These are phyloP conservation scores for Gastrolobium bilobum DNA, from an alignment of 306 rosid species.

Conservation along the genomic window DNA sequence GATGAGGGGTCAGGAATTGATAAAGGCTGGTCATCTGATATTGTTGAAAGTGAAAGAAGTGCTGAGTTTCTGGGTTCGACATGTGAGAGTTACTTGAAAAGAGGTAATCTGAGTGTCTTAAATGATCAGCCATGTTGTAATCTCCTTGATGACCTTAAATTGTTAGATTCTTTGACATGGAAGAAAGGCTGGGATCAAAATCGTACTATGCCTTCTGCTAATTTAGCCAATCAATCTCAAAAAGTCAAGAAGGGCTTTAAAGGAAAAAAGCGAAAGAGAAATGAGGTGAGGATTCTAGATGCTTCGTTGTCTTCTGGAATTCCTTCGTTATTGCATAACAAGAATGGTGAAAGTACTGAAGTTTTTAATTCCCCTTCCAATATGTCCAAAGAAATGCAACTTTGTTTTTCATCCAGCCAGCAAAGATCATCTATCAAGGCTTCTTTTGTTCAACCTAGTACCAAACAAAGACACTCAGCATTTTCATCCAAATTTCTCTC, in stretches of 20 bases:
- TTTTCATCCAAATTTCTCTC: slow-evolving; percentile 48
- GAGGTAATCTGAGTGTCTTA: slow-evolving; percentile 46
- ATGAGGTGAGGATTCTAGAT: slow-evolving; percentile 43
- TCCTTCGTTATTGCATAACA: slow-evolving; percentile 43
- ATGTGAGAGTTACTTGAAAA: slow-evolving; percentile 47
- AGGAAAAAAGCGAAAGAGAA: slow-evolving; percentile 54
- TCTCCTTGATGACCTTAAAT: slow-evolving; percentile 71
- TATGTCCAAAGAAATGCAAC: slow-evolving; percentile 45
- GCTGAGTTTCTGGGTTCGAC: slow-evolving; percentile 52
- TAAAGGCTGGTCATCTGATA: slow-evolving; percentile 64
- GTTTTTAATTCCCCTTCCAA: slow-evolving; percentile 39
- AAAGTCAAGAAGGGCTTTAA: slow-evolving; percentile 46
- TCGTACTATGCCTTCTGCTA: slow-evolving; percentile 40
- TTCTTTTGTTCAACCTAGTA: slow-evolving; percentile 39
- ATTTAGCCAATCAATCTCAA: slow-evolving; percentile 45
- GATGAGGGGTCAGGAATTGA: slow-evolving; percentile 74
- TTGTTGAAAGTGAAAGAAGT: slow-evolving; percentile 62
- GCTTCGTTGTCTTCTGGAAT: slow-evolving; percentile 46
- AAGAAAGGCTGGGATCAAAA: slow-evolving; percentile 56
- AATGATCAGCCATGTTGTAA: slow-evolving; percentile 58
- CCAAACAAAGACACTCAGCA: slow-evolving; percentile 33
- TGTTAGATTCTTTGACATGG: slow-evolving; percentile 69
- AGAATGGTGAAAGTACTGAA: slow-evolving; percentile 40
- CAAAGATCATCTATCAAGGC: slow-evolving; percentile 34
- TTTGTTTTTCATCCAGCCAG: slow-evolving; percentile 44